phyloP scores from a whole-genome alignment of 1,284 basidiomycete genomes.

The Hemileia vastatrix region DNA sequence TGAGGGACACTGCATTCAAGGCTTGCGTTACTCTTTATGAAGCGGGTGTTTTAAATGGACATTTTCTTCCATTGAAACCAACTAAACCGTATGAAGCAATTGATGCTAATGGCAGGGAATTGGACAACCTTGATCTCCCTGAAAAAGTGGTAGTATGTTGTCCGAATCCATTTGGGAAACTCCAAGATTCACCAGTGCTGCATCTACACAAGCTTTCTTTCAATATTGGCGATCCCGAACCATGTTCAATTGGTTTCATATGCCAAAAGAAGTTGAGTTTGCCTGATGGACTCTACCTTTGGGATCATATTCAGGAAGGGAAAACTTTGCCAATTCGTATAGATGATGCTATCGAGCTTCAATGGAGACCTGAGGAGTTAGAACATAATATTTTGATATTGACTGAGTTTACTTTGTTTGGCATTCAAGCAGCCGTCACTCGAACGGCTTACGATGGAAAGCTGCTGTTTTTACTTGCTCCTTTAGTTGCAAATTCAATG shows the following conservation, averaged over 20 bases:
- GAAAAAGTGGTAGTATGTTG: slow-evolving; percentile 8
- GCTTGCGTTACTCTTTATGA: no score
- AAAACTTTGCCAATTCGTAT: not conserved
- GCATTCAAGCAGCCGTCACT: slow-evolving; percentile 12
- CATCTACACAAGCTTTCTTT: not conserved
- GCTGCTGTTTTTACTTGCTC: slow-evolving; percentile 12
- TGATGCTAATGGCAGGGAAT: slow-evolving; percentile 21
- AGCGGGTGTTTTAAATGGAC: slow-evolving; percentile 66
- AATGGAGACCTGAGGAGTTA: not conserved
- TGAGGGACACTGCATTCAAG: no score
- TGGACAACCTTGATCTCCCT: not conserved
- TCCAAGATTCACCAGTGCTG: slow-evolving; percentile 1
- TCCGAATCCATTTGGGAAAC: slow-evolving; percentile 18
- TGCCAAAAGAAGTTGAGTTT: not conserved
- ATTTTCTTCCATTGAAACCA: slow-evolving; percentile 57
- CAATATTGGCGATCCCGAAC: not conserved
- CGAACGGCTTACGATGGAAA: slow-evolving; percentile 7
- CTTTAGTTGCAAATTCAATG: not conserved
- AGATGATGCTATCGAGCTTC: not conserved
- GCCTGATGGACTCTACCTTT: not conserved
- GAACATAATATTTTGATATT: not conserved
- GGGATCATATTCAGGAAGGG: not conserved
- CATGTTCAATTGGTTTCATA: not conserved
- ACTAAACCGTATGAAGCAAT: slow-evolving; percentile 28
- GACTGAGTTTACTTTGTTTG: slow-evolving; percentile 10